phyloP scores from a whole-genome alignment of 2,329 filamentous ascomycete species.

The Rutstroemia sp. region DNA sequence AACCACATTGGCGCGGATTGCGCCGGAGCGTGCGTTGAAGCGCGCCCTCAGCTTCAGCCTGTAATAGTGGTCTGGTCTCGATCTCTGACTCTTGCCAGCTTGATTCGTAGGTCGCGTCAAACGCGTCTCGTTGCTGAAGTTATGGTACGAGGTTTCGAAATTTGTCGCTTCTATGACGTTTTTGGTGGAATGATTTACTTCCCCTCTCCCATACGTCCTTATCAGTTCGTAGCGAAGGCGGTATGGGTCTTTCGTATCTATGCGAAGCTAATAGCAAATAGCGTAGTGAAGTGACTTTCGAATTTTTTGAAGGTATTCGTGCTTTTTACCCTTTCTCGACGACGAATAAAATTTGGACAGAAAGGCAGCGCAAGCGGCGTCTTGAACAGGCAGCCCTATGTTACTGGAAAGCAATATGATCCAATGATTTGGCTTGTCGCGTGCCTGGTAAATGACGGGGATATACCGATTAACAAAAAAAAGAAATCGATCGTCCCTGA shows the following conservation, averaged over 20 bases:
- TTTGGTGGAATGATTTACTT: neutral
- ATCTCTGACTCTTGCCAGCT: neutral
- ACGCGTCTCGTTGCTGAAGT: neutral
- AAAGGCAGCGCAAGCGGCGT: slow-evolving; percentile 10
- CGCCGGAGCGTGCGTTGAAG: slow-evolving; percentile 40
- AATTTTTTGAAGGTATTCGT: neutral
- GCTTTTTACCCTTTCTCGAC: neutral
- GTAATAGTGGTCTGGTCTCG: neutral
- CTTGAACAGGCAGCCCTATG: slow-evolving; percentile 10
- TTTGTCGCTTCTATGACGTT: neutral
- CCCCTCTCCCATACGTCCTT: neutral
- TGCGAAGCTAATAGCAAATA: neutral
- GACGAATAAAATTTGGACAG: neutral
- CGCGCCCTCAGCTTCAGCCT: slow-evolving; percentile 27
- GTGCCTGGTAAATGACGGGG: slow-evolving; percentile 14
- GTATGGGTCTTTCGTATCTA: neutral
- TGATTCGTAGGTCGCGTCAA: neutral
- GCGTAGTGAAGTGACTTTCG: neutral
- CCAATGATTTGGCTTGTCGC: slow-evolving; percentile 22
- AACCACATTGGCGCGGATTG: slow-evolving; percentile 66
- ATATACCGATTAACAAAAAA: slow-evolving; percentile 9
- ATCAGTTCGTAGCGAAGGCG: neutral
- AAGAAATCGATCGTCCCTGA: neutral
- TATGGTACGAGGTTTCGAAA: neutral
- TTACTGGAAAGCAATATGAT: slow-evolving; percentile 4